Evolutionary conservation across 768 basidiomycete genomes (phyloP), one percentile per base, ranked within the genome.

Genomic region (Nidularia pulvinata): DNA sequence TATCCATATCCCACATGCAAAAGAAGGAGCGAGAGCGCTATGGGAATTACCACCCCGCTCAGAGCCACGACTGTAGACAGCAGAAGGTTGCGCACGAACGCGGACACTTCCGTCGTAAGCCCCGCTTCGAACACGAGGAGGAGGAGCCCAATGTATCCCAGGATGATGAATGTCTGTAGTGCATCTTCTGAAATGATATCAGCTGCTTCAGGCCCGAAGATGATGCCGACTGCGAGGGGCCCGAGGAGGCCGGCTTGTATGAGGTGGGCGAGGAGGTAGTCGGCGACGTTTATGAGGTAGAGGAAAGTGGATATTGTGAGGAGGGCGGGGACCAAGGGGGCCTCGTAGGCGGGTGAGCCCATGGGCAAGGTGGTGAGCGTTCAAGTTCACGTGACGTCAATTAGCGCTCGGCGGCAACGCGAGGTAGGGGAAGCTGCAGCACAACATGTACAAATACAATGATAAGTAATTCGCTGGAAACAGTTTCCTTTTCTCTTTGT

Each of bases 91-190:
- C 72, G 60, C 30, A 77, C 61, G 19, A 86, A 70, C 2, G 79
- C 66, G 4, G 65, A 39, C 2, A 82, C 63, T 46, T 82, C 69
- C 1, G 84, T 81, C 6, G 72, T 75, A 2, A 88, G 65, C 0
- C 87, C 87, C 11, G 84, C 86, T 75, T 81, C 77, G 50, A 80
- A 82, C 13, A 84, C 79, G 52, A 83, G 70, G 16, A 85, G 63
- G n/a, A 84, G 61, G 5, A 78, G 67, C 2, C 75, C 74, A 36
- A 76, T 64, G 72, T 74, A 65, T 57, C 81, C 66, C 63, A 75
- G 49, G 4, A 71, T 66, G 14, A 80, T 71, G 57, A 85, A 76
- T 0, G 79, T 71, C 42, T 55, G 59, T 61, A 82, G 70, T 64
- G 77, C 72, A 5, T 66, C 58, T 9, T 59, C 49, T 3, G 72